Conservation (phyloP, 2,329 filamentous ascomycete species). For the Ambrosiella xylebori region DNA sequence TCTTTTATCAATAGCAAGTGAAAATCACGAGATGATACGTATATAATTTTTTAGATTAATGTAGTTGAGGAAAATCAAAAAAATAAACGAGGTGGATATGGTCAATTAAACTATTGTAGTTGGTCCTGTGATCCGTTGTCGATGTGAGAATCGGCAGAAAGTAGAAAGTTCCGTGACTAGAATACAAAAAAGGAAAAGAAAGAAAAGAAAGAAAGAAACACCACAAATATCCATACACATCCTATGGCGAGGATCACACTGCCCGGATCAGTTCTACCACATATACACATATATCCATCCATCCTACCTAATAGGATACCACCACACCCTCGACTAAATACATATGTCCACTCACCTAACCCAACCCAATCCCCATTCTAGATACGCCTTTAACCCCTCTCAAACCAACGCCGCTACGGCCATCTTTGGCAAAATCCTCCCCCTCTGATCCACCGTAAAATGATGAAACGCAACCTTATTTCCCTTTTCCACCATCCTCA, state of each 20-base stretch:
- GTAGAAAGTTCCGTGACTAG: no score
- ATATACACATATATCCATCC: background rate
- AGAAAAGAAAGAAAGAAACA: background rate
- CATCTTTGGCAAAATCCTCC: slow-evolving; percentile 11
- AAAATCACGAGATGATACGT: no score
- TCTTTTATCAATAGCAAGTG: no score
- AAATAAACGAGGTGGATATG: no score
- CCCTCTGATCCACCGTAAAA: slow-evolving; percentile 23
- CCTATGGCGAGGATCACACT: background rate
- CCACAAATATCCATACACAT: background rate
- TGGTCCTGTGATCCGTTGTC: no score
- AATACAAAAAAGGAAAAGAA: no score
- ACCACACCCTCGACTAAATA: background rate
- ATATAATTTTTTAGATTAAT: no score
- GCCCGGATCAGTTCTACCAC: background rate
- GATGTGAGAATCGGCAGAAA: no score
- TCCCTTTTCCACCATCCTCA: slow-evolving; percentile 23
- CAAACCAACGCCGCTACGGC: slow-evolving; percentile 12
- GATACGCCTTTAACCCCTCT: background rate
- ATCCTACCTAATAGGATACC: background rate
- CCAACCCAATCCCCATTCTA: background rate
- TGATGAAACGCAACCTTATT: slow-evolving; percentile 29
- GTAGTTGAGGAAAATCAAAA: no score
- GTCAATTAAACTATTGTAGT: no score
- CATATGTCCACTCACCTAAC: no score